These are phyloP conservation scores for Vavraia culicis DNA, from an alignment of 371 early-diverging fungal genomes.

Conservation along the genomic window DNA sequence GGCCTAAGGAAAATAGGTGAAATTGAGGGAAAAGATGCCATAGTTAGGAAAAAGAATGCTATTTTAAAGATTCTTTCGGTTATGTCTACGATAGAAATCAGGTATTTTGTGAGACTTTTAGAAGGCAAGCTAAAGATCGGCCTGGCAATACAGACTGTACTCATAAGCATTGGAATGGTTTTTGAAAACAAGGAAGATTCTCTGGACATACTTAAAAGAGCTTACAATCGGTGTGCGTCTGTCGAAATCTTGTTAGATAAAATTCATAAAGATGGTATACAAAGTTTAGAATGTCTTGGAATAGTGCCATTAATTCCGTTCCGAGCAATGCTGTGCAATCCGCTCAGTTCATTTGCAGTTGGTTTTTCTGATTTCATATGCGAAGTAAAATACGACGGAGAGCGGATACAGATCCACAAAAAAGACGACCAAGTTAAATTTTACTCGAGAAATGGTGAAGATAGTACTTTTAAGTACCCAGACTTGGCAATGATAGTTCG, in stretches of 20 bases:
- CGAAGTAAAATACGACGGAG: slow-evolving; percentile 99
- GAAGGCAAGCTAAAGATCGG: slow-evolving; percentile 89
- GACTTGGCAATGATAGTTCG: slow-evolving; percentile 58
- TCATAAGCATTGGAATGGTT: slow-evolving; percentile 62
- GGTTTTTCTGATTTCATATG: slow-evolving; percentile 74
- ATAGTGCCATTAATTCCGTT: no score
- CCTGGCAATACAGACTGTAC: slow-evolving; percentile 72
- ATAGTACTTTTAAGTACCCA: slow-evolving; percentile 72
- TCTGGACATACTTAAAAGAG: no score
- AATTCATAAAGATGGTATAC: no score
- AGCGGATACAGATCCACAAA: slow-evolving; percentile 68
- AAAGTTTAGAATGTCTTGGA: no score
- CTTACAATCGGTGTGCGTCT: no score
- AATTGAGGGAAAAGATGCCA: slow-evolving; percentile 53
- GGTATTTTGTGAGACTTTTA: slow-evolving; percentile 67
- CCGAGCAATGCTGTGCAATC: no score
- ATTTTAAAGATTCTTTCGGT: slow-evolving; percentile 60
- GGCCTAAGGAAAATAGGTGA: slow-evolving; percentile 61
- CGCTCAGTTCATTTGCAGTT: no score
- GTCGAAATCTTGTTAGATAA: no score
- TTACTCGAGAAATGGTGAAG: slow-evolving; percentile 88
- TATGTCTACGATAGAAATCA: slow-evolving; percentile 62
- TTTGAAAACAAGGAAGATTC: slow-evolving; percentile 39
- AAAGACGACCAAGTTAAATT: slow-evolving; percentile 40
- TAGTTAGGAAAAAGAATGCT: slow-evolving; percentile 52